phyloP scores from a whole-genome alignment of 345 rosid genomes.

The Murraya paniculata region DNA sequence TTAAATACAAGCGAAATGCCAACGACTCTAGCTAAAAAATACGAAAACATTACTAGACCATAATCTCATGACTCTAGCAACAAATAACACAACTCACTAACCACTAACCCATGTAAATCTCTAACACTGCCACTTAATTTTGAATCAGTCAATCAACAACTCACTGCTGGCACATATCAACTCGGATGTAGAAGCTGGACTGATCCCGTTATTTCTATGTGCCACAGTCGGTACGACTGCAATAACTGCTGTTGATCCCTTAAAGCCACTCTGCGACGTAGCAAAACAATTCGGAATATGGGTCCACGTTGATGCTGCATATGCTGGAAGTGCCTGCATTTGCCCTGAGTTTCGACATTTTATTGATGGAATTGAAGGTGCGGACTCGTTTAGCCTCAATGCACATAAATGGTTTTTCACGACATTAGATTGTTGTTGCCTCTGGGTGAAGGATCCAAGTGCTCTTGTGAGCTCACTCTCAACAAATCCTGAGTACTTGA shows the following conservation, averaged over 20 bases:
- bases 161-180: constrained; percentile 8
- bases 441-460: constrained; percentile 49
- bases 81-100: too few species aligned
- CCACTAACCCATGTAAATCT: too few species aligned
- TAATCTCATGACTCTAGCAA: too few species aligned
- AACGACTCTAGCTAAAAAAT: too few species aligned
- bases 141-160: too few species aligned
- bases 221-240: constrained; percentile 44
- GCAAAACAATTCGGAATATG: constrained; percentile 28
- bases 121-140: too few species aligned
- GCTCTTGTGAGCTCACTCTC: constrained; percentile 37
- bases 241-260: constrained; percentile 30
- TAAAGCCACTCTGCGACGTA: constrained; percentile 13
- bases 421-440: constrained; percentile 48
- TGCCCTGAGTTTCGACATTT: constrained; percentile 49
- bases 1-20: too few species aligned
- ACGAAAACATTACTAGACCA: too few species aligned
- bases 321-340: constrained; percentile 43
- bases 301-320: constrained; percentile 56
- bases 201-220: constrained; percentile 34
- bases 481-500: constrained; percentile 42
- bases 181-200: constrained; percentile 18
- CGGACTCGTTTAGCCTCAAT: constrained; percentile 48
- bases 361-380: constrained; percentile 44
- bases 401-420: constrained; percentile 59